Base-by-base conservation (phyloP, 73 alveolate species). In the Loxodes magnus region DNA sequence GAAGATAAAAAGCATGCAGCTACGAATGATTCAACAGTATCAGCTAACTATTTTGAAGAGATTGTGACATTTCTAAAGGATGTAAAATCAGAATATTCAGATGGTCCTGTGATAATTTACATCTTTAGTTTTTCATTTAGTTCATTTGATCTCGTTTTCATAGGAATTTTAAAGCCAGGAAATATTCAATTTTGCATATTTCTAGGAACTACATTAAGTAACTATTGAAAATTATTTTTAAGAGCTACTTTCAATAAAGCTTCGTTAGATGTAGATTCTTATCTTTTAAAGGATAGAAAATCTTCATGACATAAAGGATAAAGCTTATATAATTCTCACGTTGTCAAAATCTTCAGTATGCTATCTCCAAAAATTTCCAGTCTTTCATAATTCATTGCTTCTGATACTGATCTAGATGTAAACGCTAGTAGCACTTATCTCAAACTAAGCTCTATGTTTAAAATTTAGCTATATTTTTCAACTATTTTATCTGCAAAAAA, bases 31-130 rank as follows among this genome's bases (percentile, higher is more conserved):
- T 39, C 53, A 16, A 39, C 19, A 2, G 35, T 16, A 15, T 39
- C 53, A 39, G 53, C 53, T 12, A 39, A 29, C 30, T 39, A 29
- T 2, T 39, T 39, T n/a, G 14, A 29, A 39, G 35, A 16, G 35
- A 39, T 12, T n/a, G n/a, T n/a, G n/a, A n/a, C n/a, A n/a, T n/a
- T n/a, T n/a, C n/a, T n/a, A n/a, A n/a, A n/a, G n/a, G n/a, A n/a
- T n/a, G n/a, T n/a, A n/a, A n/a, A n/a, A n/a, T n/a, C n/a, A n/a
- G n/a, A n/a, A n/a, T n/a, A n/a, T n/a, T n/a, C n/a, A n/a, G n/a
- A n/a, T n/a, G n/a, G n/a, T n/a, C n/a, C n/a, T n/a, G n/a, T n/a
- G n/a, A n/a, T n/a, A n/a, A n/a, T n/a, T n/a, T n/a, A n/a, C n/a
- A n/a, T n/a, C n/a, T n/a, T n/a, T n/a, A n/a, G n/a, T n/a, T n/a